Percentiles rank a stretch among this genome's conserved stretches.
Evolutionary conservation across 2,329 filamentous ascomycete genomes (phyloP).

Genomic region (Fusarium mundagurra): DNA sequence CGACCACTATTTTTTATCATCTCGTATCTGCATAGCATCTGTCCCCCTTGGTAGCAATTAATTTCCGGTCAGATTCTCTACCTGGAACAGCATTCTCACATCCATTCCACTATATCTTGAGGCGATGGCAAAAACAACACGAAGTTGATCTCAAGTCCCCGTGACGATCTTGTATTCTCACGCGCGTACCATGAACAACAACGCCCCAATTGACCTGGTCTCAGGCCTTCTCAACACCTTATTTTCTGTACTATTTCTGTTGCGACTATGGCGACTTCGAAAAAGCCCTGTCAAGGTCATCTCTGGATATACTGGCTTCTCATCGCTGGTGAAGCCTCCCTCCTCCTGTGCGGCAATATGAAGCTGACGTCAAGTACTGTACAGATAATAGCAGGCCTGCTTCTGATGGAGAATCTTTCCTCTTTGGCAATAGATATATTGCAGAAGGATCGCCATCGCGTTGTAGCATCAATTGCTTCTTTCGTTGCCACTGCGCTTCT

Average conservation of each 20-base stretch:
- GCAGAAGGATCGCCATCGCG: neutral
- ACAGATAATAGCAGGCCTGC: neutral
- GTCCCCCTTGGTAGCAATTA: neutral
- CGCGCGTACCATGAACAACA: neutral
- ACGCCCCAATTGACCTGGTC: accelerated
- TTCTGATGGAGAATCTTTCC: neutral
- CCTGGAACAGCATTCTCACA: accelerated
- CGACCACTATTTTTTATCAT: neutral
- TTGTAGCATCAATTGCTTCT: neutral
- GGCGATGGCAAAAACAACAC: neutral
- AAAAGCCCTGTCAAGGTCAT: accelerated
- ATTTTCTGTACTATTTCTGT: neutral
- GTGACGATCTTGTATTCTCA: accelerated
- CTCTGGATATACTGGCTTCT: no score
- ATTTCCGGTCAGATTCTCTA: accelerated
- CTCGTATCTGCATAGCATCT: neutral
- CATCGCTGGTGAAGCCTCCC: neutral
- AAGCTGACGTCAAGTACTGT: neutral
- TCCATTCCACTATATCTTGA: accelerated
- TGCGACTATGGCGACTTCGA: neutral
- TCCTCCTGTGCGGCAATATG: neutral
- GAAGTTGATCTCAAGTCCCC: no score
- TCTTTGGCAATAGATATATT: accelerated
- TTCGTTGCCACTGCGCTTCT: neutral
- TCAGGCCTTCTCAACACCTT: accelerated